Evolutionary conservation across 345 rosid genomes (phyloP).

Genomic region (Lepidium aucheri): DNA sequence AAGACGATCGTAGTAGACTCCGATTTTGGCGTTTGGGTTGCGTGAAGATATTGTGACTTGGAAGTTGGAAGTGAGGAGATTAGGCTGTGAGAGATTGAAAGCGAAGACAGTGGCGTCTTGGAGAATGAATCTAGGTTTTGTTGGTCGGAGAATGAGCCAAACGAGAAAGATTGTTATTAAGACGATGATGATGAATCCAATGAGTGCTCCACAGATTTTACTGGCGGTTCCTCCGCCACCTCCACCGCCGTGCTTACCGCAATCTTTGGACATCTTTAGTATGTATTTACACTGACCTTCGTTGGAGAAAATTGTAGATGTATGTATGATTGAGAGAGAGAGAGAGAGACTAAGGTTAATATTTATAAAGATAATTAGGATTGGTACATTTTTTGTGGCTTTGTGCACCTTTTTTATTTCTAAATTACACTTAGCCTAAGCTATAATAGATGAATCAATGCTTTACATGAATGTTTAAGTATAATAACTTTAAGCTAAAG

Average conservation of each 20-base stretch:
- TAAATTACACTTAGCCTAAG: background rate
- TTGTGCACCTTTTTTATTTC: background rate
- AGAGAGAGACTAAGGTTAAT: background rate
- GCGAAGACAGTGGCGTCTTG: slow-evolving; percentile 77
- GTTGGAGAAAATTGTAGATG: slow-evolving; percentile 14
- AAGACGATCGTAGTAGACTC: slow-evolving; percentile 79
- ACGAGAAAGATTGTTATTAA: slow-evolving; percentile 49
- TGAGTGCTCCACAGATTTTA: slow-evolving; percentile 25
- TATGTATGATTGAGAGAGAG: background rate
- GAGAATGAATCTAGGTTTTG: slow-evolving; percentile 65
- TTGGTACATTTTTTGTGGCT: background rate
- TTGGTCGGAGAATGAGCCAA: slow-evolving; percentile 72
- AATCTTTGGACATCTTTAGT: slow-evolving; percentile 13
- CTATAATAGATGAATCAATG: background rate
- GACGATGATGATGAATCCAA: slow-evolving; percentile 43
- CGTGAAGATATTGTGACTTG: slow-evolving; percentile 65
- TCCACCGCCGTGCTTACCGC: slow-evolving; percentile 17
- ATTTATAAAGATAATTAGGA: background rate
- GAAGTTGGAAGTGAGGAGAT: slow-evolving; percentile 63
- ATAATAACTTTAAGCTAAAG: background rate
- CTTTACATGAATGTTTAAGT: background rate
- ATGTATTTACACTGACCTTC: slow-evolving; percentile 1
- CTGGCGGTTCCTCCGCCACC: background rate
- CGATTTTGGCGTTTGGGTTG: slow-evolving; percentile 65
- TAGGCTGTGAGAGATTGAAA: slow-evolving; percentile 68